These are phyloP conservation scores for Irpex sp. DNA, from an alignment of 1,284 basidiomycete species.

Conservation along the genomic window DNA sequence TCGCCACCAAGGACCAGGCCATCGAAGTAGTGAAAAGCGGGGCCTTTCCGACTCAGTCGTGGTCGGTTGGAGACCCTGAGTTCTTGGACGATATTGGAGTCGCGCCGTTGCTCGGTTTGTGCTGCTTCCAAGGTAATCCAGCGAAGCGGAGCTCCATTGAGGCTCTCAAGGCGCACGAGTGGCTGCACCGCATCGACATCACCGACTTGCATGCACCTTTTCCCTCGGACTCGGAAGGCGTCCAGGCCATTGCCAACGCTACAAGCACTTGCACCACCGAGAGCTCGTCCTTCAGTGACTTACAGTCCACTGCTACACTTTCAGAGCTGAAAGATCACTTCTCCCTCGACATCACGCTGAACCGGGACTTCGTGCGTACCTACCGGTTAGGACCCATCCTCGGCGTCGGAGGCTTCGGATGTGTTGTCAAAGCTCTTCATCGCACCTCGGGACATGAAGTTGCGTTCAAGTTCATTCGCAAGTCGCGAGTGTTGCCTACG, in stretches of 20 bases:
- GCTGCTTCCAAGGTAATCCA: neutral
- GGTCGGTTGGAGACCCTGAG: neutral
- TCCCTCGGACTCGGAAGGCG: too few relatives aligned
- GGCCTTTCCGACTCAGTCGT: neutral
- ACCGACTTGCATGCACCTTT: too few relatives aligned
- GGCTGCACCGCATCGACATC: neutral
- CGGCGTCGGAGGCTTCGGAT: neutral
- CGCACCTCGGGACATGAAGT: neutral
- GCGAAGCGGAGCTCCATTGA: neutral
- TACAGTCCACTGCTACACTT: neutral
- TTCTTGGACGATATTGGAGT: neutral
- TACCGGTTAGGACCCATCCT: neutral
- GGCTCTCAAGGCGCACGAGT: neutral
- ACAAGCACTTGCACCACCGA: too few relatives aligned
- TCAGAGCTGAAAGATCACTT: neutral
- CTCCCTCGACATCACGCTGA: neutral
- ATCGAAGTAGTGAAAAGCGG: neutral
- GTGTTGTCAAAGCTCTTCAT: neutral
- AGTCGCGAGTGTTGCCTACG: neutral
- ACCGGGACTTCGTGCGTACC: neutral
- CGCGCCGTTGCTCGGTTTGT: neutral
- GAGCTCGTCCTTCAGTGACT: too few relatives aligned
- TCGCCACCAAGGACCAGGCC: neutral
- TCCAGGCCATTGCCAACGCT: too few relatives aligned
- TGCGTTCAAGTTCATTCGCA: neutral